phyloP scores from a whole-genome alignment of 2,329 filamentous ascomycete species.

The Exutisphaerella laricina region DNA sequence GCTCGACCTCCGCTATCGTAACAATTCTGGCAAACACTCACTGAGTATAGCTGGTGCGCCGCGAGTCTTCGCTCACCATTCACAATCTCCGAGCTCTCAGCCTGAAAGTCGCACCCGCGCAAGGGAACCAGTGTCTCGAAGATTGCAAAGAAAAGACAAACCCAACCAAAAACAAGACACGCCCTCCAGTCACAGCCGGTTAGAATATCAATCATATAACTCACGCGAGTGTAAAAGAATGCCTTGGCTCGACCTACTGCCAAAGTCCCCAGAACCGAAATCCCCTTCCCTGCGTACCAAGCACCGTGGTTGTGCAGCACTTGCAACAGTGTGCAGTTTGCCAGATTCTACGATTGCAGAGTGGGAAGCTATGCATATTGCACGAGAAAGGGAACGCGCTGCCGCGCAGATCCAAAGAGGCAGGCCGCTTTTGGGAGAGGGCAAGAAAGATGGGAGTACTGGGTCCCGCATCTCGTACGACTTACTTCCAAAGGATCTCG shows the following conservation, averaged over 20 bases:
- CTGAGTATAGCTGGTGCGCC: conserved; percentile 17
- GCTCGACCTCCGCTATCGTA: conserved; percentile 10
- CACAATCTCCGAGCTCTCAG: conserved; percentile 37
- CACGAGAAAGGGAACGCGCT: conserved; percentile 2
- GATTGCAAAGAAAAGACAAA: conserved; percentile 9
- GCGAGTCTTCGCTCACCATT: conserved; percentile 22
- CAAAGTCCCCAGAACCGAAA: conserved; percentile 1
- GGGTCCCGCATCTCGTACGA: conserved; percentile 71
- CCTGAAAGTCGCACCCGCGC: conserved; percentile 18
- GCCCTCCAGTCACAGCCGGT: conserved; percentile 14
- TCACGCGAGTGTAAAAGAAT: conserved; percentile 9
- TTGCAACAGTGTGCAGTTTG: conserved; percentile 6
- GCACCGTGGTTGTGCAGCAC: conserved; percentile 13
- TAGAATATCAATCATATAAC: conserved; percentile 14
- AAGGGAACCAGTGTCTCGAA: conserved; percentile 8
- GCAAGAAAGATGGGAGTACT: conserved; percentile 46
- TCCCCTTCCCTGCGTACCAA: neutral
- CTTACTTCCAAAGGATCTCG: conserved; percentile 53
- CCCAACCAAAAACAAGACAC: conserved; percentile 15
- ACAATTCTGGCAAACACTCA: conserved; percentile 17
- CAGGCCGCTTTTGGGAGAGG: conserved; percentile 25
- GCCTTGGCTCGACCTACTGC: conserved; percentile 20
- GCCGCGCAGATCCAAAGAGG: neutral
- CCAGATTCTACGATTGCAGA: conserved; percentile 9
- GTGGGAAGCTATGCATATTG: conserved; percentile 9